These are phyloP conservation scores for Ilyonectria mors-panacis DNA, from an alignment of 2,329 filamentous ascomycete genomes.

Conservation along the genomic window DNA sequence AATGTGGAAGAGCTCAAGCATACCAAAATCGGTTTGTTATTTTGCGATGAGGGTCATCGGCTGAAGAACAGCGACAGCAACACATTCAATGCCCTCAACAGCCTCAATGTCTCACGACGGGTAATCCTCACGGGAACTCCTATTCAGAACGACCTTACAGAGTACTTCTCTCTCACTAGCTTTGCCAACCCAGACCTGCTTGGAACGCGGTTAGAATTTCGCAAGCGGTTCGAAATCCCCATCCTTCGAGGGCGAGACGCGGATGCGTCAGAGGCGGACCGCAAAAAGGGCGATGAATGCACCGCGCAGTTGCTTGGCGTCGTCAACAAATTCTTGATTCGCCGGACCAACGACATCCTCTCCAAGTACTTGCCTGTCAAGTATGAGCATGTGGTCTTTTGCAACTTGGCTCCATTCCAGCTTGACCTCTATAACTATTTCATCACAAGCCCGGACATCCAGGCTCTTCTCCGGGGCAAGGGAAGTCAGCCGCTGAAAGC, in stretches of 20 bases:
- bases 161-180: conserved; percentile 96
- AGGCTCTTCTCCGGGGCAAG: conserved; percentile 90
- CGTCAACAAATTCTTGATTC: conserved; percentile 99
- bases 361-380: conserved; percentile 98
- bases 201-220: conserved; percentile 90
- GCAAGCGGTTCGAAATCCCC: conserved; percentile 93
- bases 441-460: conserved; percentile 94
- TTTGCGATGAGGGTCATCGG: conserved; percentile 97
- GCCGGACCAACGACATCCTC: conserved; percentile 96
- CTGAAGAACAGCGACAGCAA: conserved; percentile 97
- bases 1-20: conserved; percentile 93
- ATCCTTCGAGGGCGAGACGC: conserved; percentile 94
- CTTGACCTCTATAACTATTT: conserved; percentile 96
- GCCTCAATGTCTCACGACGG: conserved; percentile 88
- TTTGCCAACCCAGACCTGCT: conserved; percentile 96
- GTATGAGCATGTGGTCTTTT: conserved; percentile 99
- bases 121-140: conserved; percentile 97
- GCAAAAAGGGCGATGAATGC: conserved; percentile 86
- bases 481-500: conserved; percentile 97
- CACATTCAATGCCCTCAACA: conserved; percentile 93
- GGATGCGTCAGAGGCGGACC: conserved; percentile 85
- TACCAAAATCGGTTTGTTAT: conserved; percentile 90
- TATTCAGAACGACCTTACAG: conserved; percentile 98
- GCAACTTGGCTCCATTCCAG: conserved; percentile 93
- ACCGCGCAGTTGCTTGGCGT: conserved; percentile 84